Base-by-base conservation (phyloP, 129 eudicot species). In the Pseudognaphalium luteoalbum region DNA sequence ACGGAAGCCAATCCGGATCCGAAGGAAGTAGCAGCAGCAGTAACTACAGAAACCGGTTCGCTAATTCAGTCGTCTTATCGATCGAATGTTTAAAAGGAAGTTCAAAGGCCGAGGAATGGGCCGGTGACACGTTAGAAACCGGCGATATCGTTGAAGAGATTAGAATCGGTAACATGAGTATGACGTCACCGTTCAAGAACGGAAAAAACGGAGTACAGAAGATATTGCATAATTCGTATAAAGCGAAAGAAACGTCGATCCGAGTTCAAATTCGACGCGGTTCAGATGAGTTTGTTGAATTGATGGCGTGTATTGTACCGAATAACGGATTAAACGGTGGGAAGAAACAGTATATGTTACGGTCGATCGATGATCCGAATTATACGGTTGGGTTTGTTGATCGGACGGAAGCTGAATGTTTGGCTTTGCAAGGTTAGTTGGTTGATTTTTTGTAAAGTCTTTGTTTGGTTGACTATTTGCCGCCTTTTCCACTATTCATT, bases 51-150 rank as follows among this genome's bases (percentile, higher is more conserved):
- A 9, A 11, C 29, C 69, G 73, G 17, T 50, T 62, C 20, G 33
- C 25, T 0, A 69, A 51, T 66, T 21, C 80, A 2, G 71, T 66
- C 7, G 87, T 92, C 0, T 74, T 93, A 20, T 91, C 98, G 0
- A 70, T 93, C 16, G 92, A 90, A 47, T 93, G 98, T 78, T 66
- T 93, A 4, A 85, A 83, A 75, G 96, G 97, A 2, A 90, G 89
- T 64, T 88, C 98, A 0, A 88, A 84, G 59, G 95, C 91, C 33
- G 98, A 90, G 30, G 98, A 93, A 69, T 93, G 98, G 98, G 76
- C 96, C 32, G 88, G 89, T 20, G 85, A 83, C 77, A 86, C 77
- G 75, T 68, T 93, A 5, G 92, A 90, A 57, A 93, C 97, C 25
- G 98, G 97, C 4, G 98, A 93, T 72, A 90, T 93, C 12, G 98